Evolutionary conservation across 257 asterid species (phyloP).

Genomic region (Plectranthus barbatus): DNA sequence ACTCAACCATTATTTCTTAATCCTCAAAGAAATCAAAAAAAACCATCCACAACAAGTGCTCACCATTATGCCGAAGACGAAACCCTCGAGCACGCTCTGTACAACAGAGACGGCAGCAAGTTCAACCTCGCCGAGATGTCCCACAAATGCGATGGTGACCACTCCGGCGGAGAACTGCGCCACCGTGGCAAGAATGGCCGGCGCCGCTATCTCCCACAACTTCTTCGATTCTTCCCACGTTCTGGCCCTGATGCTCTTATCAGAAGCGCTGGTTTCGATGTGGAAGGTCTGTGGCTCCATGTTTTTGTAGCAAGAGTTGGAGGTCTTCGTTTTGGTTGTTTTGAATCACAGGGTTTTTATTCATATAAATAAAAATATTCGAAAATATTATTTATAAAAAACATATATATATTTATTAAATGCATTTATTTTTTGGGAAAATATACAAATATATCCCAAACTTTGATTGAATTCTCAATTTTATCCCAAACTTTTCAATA

Average conservation of each 20-base stretch:
- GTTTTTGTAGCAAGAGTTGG: too few relatives aligned
- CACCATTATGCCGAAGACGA: slow-evolving; percentile 75
- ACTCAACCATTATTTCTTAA: background rate
- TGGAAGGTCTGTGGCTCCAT: slow-evolving; percentile 31
- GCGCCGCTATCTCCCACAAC: slow-evolving; percentile 65
- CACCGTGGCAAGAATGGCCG: slow-evolving; percentile 58
- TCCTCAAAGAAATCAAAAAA: background rate
- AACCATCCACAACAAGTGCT: background rate
- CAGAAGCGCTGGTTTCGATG: slow-evolving; percentile 28
- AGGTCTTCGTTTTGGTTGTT: too few relatives aligned
- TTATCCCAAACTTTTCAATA: too few relatives aligned
- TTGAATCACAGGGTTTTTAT: too few relatives aligned
- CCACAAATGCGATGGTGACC: slow-evolving; percentile 63
- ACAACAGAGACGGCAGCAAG: slow-evolving; percentile 79
- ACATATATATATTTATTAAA: too few relatives aligned
- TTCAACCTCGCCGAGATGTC: too few relatives aligned
- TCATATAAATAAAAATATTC: too few relatives aligned
- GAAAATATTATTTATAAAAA: too few relatives aligned
- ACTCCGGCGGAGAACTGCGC: slow-evolving; percentile 68
- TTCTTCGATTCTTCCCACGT: slow-evolving; percentile 57
- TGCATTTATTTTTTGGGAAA: too few relatives aligned
- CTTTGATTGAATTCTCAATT: too few relatives aligned
- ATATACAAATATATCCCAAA: too few relatives aligned
- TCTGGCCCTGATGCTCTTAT: slow-evolving; percentile 11
- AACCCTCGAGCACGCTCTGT: slow-evolving; percentile 78